Base-by-base conservation (phyloP, 495 filamentous ascomycete species). In the Podospora comata region DNA sequence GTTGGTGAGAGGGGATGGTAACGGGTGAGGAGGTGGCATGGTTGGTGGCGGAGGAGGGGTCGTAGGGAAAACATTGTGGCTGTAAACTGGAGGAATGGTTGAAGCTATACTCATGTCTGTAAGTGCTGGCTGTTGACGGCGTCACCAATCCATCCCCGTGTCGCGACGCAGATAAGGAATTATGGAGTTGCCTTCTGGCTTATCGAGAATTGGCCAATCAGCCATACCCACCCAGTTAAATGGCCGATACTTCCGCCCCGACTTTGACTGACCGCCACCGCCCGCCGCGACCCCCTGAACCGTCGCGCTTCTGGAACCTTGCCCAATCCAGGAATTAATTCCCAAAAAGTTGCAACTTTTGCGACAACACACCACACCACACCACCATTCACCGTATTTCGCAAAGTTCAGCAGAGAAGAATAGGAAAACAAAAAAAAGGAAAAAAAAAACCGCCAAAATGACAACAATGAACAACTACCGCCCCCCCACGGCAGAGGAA, bases 401-500 rank as follows among this genome's bases (percentile, higher is more conserved):
- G 23, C 23, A 23, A 23, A 23, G 23, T 23, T 23, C 23, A 23
- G 1, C 23, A 23, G 13, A 48, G 9, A 48, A 9, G 2, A 3
- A 48, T 13, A 48, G 2, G 39, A 48, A 13, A 48, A 48, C 34
- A 48, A 48, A 0, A 48, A 11, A 48, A 3, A 13, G 0, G 1
- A 48, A 48, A 18, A 13, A 48, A 48, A 6, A 30, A 26, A 55
- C 34, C 28, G 39, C 57, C 20, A n/a, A 59, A 58, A 60, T 61
- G 26, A 62, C 44, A 11, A 65, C 30, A 30, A 3, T n/a, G 27
- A 1, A 11, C 27, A 13, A n/a, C 9, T 23, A 16, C 4, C n/a
- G 30, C 71, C 76, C 71, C 64, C 76, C 72, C 5, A 48, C 39
- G 6, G 39, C 39, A 3, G 39, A 48, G 39, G 39, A 48, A 11